Base-by-base conservation (phyloP, 768 basidiomycete genomes). In the Hydnomerulius pinastri region DNA sequence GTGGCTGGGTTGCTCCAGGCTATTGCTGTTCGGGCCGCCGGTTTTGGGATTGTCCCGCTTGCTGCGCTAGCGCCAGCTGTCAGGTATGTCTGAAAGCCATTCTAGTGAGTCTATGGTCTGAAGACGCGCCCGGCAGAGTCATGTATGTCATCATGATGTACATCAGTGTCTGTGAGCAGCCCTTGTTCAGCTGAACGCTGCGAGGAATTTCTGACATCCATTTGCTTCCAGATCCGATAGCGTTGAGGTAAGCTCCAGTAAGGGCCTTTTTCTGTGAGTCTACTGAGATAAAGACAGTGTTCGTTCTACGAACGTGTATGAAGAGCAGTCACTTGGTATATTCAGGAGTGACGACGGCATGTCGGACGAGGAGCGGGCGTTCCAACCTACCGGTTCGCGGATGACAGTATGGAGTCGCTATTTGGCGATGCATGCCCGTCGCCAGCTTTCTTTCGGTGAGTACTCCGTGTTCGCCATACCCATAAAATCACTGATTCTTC, bases 131-230 rank as follows among this genome's bases (percentile, higher is more conserved):
- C 38, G 2, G 21, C 58, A 92, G 89, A 64, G 89, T 95, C 0
- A 67, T 95, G 35, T 95, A 88, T 63, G 83, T 91, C 2, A 77
- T 94, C 60, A 96, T 94, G 94, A 98, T 96, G 94, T 92, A 90
- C 61, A 83, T 92, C 59, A 85, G 83, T 59, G 79, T 88, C 54
- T 88, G 89, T 90, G 59, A 71, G 85, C 79, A 44, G 59, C 42
- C 30, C 48, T 24, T 53, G 50, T 24, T 9, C 36, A 20, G 25
- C 28, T 35, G 11, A 35, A 45, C 28, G 6, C 43, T 11, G 27
- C 25, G 30, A 33, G 24, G 15, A 25, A 20, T 18, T 29, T 27
- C 40, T 60, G 47, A 53, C 46, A 25, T 27, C 7, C 20, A 50
- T 8, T 43, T 48, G 12, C n/a, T 15, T 13, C 7, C 42, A 88